phyloP scores from a whole-genome alignment of 257 asterid genomes.

The Salvia miltiorrhiza region DNA sequence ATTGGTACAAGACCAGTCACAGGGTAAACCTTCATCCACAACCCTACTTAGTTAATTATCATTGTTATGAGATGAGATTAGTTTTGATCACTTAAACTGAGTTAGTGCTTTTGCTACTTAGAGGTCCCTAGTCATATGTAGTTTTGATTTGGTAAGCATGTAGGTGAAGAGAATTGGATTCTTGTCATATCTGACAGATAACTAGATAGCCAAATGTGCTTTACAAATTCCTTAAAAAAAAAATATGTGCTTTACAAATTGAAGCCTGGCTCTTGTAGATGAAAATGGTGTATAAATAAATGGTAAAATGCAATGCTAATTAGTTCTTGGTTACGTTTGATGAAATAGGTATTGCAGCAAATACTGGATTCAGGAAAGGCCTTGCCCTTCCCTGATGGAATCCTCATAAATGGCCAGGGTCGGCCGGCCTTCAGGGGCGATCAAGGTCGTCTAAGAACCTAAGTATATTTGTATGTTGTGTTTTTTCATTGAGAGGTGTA shows the following conservation, averaged over 20 bases:
- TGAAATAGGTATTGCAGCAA: conserved; percentile 42
- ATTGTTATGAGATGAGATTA: background rate
- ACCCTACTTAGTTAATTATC: background rate
- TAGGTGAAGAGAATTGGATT: background rate
- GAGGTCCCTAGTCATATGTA: background rate
- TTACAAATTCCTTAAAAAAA: too few species aligned
- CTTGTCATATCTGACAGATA: background rate
- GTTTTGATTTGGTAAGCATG: background rate
- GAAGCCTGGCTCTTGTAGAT: background rate
- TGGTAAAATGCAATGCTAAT: background rate
- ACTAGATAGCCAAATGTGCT: background rate
- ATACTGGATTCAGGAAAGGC: conserved; percentile 73
- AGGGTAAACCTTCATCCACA: conserved; percentile 41
- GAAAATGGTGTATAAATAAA: background rate
- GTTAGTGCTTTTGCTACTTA: background rate
- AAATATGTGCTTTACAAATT: background rate
- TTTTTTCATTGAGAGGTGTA: conserved; percentile 29
- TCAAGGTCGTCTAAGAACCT: conserved; percentile 50
- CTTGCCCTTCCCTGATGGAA: conserved; percentile 71
- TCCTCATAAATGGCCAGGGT: conserved; percentile 74
- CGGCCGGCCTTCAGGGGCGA: conserved; percentile 59
- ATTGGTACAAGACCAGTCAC: conserved; percentile 75
- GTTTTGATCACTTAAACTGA: background rate
- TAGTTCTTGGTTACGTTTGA: background rate
- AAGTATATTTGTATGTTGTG: background rate